phyloP scores from a whole-genome alignment of 257 asterid genomes.

The Penstemon newberryi region DNA sequence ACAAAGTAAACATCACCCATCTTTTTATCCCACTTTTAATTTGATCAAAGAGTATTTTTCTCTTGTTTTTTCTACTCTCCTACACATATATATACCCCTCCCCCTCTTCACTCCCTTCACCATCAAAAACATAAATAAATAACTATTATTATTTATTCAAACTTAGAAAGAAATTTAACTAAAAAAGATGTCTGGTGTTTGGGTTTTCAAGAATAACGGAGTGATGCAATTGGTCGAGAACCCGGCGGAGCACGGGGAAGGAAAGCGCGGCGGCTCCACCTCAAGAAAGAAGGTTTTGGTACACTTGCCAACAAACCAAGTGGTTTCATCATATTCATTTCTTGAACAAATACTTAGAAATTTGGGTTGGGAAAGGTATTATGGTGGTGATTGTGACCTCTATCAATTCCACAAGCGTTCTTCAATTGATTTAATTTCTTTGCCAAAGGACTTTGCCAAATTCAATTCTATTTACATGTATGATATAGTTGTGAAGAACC shows the following conservation, averaged over 20 bases:
- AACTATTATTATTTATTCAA: neutral
- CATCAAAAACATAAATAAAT: constrained; percentile 17
- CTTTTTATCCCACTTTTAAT: constrained; percentile 40
- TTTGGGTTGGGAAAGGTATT: constrained; percentile 87
- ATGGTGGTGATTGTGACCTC: constrained; percentile 65
- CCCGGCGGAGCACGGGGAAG: constrained; percentile 43
- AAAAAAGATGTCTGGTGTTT: constrained; percentile 77
- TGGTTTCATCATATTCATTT: constrained; percentile 56
- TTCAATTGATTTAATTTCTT: constrained; percentile 79
- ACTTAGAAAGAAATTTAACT: neutral
- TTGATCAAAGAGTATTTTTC: constrained; percentile 21
- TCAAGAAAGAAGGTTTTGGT: constrained; percentile 64
- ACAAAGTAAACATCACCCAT: constrained; percentile 40
- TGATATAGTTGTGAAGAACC: constrained; percentile 87
- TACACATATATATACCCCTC: constrained; percentile 50
- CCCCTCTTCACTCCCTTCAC: constrained; percentile 20
- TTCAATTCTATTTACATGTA: constrained; percentile 83
- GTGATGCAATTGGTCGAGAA: constrained; percentile 69
- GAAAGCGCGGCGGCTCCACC: constrained; percentile 22
- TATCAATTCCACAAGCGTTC: constrained; percentile 75
- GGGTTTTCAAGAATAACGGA: constrained; percentile 81
- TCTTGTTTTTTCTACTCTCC: constrained; percentile 32
- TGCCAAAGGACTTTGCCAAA: constrained; percentile 68
- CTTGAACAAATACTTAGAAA: constrained; percentile 59
- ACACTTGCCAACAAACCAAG: constrained; percentile 65